Base-by-base conservation (phyloP, 2,329 filamentous ascomycete genomes). In the Diaporthe batatas region DNA sequence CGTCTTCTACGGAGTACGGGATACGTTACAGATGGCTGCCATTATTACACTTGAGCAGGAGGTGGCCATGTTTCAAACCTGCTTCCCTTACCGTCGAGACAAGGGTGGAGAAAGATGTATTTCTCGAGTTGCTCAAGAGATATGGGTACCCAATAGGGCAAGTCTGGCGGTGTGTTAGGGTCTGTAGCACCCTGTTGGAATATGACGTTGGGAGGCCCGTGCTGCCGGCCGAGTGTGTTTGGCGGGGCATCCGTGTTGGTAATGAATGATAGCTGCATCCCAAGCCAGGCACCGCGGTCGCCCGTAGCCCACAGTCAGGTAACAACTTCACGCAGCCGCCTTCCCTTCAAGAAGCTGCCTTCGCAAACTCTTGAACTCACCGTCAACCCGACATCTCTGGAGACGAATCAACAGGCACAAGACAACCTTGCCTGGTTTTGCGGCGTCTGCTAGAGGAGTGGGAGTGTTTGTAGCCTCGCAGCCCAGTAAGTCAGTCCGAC, bases 221-320 rank as follows among this genome's bases (percentile, higher is more conserved):
- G 68, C 57, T 70, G 68, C 68, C 68, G 55, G 68, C 68, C 68
- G 68, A 59, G 68, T n/a, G 32, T 55, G 55, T 70, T 49, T 29
- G 55, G 68, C 44, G 68, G 68, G 68, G 68, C 68, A 70, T 42
- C 25, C 53, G 23, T 34, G 34, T 29, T 34, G 58, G n/a, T 62
- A 47, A 49, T 65, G 62, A 65, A 49, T 65, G 62, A 65, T 36
- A 51, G 62, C 54, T 58, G 67, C 39, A 70, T 58, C 68, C 44
- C 36, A 32, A 49, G 23, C 51, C 53, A 49, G 54, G 54, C 39
- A 62, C 44, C 68, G 29, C 49, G 44, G 44, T 47, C 36, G n/a
- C 36, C n/a, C 32, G 44, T 47, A 25, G n/a, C 36, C n/a, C 32
- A 34, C 42, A 39, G 25, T 51, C 29, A 36, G 44, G 32, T 51